Base-by-base conservation (phyloP, 176 grass and related monocot genomes). In the Hyparrhenia diplandra region DNA sequence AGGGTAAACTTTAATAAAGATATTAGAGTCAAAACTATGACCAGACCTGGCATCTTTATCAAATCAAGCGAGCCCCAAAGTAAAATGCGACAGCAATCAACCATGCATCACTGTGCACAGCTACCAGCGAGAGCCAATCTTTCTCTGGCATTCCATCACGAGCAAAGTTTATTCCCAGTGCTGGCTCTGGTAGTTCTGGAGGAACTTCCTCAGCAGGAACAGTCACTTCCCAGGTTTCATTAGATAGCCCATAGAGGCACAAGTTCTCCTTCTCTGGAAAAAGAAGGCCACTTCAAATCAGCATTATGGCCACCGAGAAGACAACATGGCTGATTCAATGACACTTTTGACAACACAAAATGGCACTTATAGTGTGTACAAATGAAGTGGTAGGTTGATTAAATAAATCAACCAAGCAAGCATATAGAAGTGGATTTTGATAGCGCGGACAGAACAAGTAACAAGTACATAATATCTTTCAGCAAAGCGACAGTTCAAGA, bases 81-180 rank as follows among this genome's bases (percentile, higher is more conserved):
- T 89, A 93, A 75, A 93, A 91, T 46, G 94, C 82, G 24, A 97
- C 81, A 64, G 88, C 46, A 36, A 93, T 57, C 51, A 97, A 83
- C 94, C 94, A 97, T 47, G 94, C 57, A 85, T 97, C 94, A 80
- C 94, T 97, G 68, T 97, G 86, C 68, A 85, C 71, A 82, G 94
- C 94, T 51, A 93, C 71, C 5, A 93, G 65, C 10, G 36, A 75
- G 66, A 93, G 73, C 94, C 94, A 97, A 78, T 87, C 94, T 49
- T 80, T 85, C 73, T 68, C 51, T 20, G 72, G 21, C 70, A 93
- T 91, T 66, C 81, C 84, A 37, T 91, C 86, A 47, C 91, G 85
- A 71, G 94, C 88, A 80, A 93, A 89, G 80, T 97, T 97, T 82
- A 97, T 97, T 63, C 94, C 94, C 24, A 87, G 29, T 80, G 79